Base-by-base conservation (phyloP, 2,329 filamentous ascomycete species). In the Chrysoporthe austroafricana region DNA sequence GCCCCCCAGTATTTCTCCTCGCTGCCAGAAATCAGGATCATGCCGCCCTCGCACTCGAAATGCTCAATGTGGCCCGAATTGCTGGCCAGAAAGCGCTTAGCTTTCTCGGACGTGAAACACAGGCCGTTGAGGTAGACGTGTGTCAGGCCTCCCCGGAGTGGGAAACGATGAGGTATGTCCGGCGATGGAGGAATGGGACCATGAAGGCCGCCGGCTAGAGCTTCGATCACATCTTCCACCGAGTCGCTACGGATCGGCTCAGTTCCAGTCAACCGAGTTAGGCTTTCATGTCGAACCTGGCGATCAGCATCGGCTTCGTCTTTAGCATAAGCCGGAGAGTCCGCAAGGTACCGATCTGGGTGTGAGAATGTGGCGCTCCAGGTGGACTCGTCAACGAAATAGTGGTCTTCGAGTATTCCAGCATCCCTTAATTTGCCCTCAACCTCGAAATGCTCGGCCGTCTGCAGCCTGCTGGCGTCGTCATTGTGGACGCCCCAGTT, bases 71-170 rank as follows among this genome's bases (percentile, higher is more conserved):
- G 80, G 8, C 83, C 85, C 8, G 76, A 76, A 8, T 78, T 81
- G 1, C 71, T 72, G 18, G 77, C 76, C 1, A 90, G 73, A 3
- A 88, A 70, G 18, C 73, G 77, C 54, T 79, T 76, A 1, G 88
- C 63, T 0, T 81, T 84, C 0, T 75, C 66, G 0, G 79, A 74
- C 0, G 85, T 84, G 50, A 89, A 73, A 0, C 73, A 72, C 66
- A 86, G 89, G 44, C 78, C 77, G 39, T 84, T 85, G 13, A 90
- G 69, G 61, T 83, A 80, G 18, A 90, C 74, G 70, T 89, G 87
- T 0, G 87, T 88, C 58, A 89, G 72, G 2, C 80, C 81, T 2
- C 72, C 67, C 3, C 73, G 71, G 16, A 67, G 62, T 13, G 67
- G 59, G 3, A 48, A 43, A 58, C 32, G 43, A 39, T 26, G 65